phyloP scores from a whole-genome alignment of 2,329 filamentous ascomycete genomes.

The Aspergillus bombycis region DNA sequence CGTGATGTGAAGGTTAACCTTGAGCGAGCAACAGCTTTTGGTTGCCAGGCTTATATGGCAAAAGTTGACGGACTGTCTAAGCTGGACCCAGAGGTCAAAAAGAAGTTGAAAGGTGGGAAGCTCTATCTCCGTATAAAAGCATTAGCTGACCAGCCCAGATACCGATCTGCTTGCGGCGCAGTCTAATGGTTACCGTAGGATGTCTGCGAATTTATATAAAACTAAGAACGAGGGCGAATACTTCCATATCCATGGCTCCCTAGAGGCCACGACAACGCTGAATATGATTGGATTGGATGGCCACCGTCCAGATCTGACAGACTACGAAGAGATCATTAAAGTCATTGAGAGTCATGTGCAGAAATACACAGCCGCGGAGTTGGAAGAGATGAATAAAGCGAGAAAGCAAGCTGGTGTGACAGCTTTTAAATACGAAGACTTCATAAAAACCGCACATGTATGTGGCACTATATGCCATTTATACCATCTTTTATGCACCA shows the following conservation, averaged over 20 bases:
- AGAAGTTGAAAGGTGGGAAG: slow-evolving; percentile 41
- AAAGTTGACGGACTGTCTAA: slow-evolving; percentile 45
- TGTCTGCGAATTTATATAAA: slow-evolving; percentile 73
- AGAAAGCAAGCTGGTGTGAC: slow-evolving; percentile 63
- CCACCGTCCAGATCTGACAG: slow-evolving; percentile 62
- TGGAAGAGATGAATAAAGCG: slow-evolving; percentile 61
- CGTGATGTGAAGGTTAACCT: slow-evolving; percentile 40
- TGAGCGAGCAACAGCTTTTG: slow-evolving; percentile 45
- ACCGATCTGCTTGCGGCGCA: slow-evolving; percentile 73
- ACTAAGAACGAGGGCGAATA: slow-evolving; percentile 68
- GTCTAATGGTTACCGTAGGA: slow-evolving; percentile 69
- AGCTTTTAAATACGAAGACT: slow-evolving; percentile 63
- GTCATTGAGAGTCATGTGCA: slow-evolving; percentile 63
- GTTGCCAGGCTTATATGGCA: slow-evolving; percentile 46
- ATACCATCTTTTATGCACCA: too few relatives aligned
- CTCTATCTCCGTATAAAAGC: background rate
- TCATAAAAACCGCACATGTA: slow-evolving; percentile 60
- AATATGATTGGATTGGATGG: slow-evolving; percentile 70
- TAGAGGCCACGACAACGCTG: slow-evolving; percentile 70
- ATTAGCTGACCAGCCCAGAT: slow-evolving; percentile 51
- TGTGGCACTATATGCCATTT: slow-evolving; percentile 17
- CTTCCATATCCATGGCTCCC: slow-evolving; percentile 75
- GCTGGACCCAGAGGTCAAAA: slow-evolving; percentile 40
- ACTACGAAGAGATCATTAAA: slow-evolving; percentile 62
- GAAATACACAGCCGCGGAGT: slow-evolving; percentile 56